A percentile compares a stretch with the other conserved stretches of the same genome.
These are phyloP conservation scores for Solanum hybrid DNA, from an alignment of 305 asterid genomes.

Conservation along the genomic window DNA sequence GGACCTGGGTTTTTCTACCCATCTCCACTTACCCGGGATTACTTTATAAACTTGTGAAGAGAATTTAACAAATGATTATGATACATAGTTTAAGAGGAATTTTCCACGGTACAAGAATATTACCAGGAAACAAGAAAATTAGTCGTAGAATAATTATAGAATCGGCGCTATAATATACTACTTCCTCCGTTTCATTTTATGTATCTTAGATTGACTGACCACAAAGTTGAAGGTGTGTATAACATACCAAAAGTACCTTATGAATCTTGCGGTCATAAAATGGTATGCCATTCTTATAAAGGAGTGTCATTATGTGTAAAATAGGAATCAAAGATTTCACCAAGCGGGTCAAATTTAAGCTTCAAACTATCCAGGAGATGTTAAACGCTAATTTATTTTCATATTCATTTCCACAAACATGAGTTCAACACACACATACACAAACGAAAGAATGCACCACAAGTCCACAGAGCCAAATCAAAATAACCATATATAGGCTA, in stretches of 20 bases:
- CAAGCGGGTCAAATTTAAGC: neutral
- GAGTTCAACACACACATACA: neutral
- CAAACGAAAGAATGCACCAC: neutral
- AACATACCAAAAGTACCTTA: neutral
- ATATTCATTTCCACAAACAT: neutral
- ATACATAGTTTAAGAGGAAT: neutral
- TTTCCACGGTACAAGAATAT: neutral
- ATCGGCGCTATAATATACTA: neutral
- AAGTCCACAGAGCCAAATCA: neutral
- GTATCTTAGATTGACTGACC: neutral
- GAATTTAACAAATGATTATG: neutral
- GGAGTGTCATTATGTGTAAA: neutral
- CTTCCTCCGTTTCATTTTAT: neutral
- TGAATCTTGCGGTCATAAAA: neutral
- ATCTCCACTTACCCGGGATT: neutral
- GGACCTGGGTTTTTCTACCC: neutral
- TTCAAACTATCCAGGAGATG: neutral
- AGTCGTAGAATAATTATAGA: neutral
- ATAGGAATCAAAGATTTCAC: neutral
- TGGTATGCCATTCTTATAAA: neutral
- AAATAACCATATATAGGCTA: neutral
- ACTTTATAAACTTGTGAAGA: neutral
- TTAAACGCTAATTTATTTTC: neutral
- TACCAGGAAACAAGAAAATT: neutral
- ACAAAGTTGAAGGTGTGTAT: neutral